Percentiles rank a stretch among this genome's conserved stretches.
Conservation (phyloP, 441 rosid species). For the Gossypium davidsonii region DNA sequence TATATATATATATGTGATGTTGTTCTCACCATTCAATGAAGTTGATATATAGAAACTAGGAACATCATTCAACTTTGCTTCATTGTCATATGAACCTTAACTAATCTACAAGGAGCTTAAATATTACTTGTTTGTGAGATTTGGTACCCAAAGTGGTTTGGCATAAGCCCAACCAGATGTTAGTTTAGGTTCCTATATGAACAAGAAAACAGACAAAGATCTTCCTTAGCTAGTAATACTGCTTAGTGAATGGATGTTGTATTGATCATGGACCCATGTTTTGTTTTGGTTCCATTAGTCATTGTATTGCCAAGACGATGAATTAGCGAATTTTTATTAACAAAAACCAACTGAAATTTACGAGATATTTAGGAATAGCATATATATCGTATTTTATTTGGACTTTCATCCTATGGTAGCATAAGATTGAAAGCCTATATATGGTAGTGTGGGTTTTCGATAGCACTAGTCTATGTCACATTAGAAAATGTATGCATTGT, state of each 20-base stretch:
- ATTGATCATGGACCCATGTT: conserved; percentile 13
- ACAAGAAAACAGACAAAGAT: conserved; percentile 8
- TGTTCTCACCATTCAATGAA: conserved; percentile 19
- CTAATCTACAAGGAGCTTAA: conserved; percentile 13
- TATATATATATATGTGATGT: conserved; percentile 4
- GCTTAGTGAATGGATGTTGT: conserved; percentile 10
- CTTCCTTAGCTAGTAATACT: conserved; percentile 6
- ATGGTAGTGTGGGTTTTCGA: too few species aligned
- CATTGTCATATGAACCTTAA: conserved; percentile 8
- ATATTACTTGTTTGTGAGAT: conserved; percentile 5
- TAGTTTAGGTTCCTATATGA: conserved; percentile 5
- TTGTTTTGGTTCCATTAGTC: too few species aligned
- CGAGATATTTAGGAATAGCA: too few species aligned
- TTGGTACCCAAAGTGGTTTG: conserved; percentile 3
- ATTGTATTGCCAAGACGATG: too few species aligned
- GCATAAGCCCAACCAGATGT: not conserved
- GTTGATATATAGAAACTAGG: conserved; percentile 4
- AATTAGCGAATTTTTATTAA: too few species aligned
- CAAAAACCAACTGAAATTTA: too few species aligned
- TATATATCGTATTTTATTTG: too few species aligned
- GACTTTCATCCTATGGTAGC: too few species aligned
- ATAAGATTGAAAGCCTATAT: too few species aligned
- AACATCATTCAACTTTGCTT: conserved; percentile 11
- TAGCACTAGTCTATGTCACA: too few species aligned
- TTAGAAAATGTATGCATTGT: too few species aligned